Percentiles rank a stretch among this genome's conserved stretches.
Conservation (phyloP, 2,329 filamentous ascomycete genomes). For the Emergomyces orientalis region DNA sequence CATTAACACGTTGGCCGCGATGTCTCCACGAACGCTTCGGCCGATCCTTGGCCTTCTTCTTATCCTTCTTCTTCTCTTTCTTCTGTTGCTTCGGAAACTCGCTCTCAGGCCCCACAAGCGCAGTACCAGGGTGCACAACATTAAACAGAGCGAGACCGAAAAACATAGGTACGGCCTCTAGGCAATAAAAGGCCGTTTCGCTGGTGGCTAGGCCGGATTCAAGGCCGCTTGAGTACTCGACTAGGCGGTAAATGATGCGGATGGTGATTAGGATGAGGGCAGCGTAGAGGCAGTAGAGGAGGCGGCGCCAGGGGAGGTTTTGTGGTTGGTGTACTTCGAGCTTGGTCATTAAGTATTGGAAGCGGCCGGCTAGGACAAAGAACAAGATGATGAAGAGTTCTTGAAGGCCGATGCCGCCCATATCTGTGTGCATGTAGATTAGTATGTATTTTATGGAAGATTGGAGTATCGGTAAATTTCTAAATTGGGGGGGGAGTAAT, state of each 20-base stretch:
- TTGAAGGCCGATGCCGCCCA: constrained; percentile 40
- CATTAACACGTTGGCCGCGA: neutral
- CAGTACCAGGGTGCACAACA: constrained; percentile 30
- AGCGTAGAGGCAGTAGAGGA: constrained; percentile 45
- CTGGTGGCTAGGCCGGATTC: constrained; percentile 32
- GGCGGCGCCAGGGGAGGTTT: constrained; percentile 23
- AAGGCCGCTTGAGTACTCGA: constrained; percentile 50
- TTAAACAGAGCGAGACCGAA: constrained; percentile 29
- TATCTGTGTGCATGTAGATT: constrained; percentile 15
- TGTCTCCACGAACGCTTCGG: neutral
- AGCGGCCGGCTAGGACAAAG: constrained; percentile 39
- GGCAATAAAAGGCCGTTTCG: constrained; percentile 31
- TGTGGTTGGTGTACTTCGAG: constrained; percentile 24
- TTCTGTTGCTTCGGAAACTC: constrained; percentile 22
- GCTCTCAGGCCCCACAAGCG: constrained; percentile 24
- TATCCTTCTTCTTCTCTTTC: constrained; percentile 3
- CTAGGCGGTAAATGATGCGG: constrained; percentile 49
- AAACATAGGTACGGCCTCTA: constrained; percentile 36
- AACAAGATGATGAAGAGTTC: constrained; percentile 46
- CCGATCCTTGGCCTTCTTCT: neutral
- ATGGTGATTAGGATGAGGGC: constrained; percentile 43
- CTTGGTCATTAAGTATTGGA: constrained; percentile 38
- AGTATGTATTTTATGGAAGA: neutral
- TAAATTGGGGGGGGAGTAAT: neutral
- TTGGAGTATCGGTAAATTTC: neutral